These are phyloP conservation scores for Fusarium musae DNA, from an alignment of 2,329 filamentous ascomycete genomes.

Conservation along the genomic window DNA sequence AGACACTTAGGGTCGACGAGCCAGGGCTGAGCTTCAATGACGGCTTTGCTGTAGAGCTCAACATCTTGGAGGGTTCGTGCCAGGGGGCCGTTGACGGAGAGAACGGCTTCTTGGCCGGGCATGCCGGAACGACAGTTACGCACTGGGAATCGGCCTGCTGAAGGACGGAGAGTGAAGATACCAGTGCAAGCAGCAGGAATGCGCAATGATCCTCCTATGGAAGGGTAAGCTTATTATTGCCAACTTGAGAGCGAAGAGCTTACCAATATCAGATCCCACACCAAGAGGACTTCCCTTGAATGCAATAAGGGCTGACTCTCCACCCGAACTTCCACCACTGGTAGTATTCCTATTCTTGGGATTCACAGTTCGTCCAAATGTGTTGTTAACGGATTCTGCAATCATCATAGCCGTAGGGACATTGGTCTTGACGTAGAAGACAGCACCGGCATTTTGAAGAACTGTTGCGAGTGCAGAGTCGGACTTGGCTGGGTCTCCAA, in stretches of 20 bases:
- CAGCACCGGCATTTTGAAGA: constrained; percentile 60
- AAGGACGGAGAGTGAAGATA: constrained; percentile 67
- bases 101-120: constrained; percentile 72
- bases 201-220: constrained; percentile 62
- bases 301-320: constrained; percentile 71
- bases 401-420: constrained; percentile 76
- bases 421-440: constrained; percentile 68
- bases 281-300: constrained; percentile 69
- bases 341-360: constrained; percentile 69
- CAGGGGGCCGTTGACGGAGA: constrained; percentile 73
- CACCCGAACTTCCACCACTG: constrained; percentile 73
- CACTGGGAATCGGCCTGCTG: constrained; percentile 69
- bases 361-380: constrained; percentile 71
- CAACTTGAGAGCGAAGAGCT: accelerated
- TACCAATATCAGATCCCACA: constrained; percentile 71
- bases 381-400: constrained; percentile 73
- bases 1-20: constrained; percentile 65
- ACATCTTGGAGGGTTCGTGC: constrained; percentile 66
- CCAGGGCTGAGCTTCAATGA: constrained; percentile 67
- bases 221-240: background rate
- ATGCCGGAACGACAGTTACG: constrained; percentile 64
- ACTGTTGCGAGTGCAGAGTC: constrained; percentile 56
- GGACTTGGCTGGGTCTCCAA: constrained; percentile 63
- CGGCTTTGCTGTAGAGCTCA: constrained; percentile 61
- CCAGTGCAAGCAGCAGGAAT: constrained; percentile 66